Evolutionary conservation across 2,329 filamentous ascomycete genomes (phyloP).

Genomic region (Macrophomina tecta): DNA sequence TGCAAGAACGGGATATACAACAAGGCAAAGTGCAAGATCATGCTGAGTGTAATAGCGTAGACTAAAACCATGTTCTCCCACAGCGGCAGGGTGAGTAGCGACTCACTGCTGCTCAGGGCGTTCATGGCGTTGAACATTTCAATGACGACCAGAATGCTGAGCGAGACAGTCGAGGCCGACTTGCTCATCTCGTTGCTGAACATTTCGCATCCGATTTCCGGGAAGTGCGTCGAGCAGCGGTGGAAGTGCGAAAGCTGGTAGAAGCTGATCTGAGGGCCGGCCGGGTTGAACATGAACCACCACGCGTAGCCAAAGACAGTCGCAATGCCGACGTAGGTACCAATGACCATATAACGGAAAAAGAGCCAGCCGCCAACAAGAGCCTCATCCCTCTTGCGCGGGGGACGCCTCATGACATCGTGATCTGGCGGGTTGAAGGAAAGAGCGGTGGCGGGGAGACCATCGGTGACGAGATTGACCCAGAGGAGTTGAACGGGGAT

Average conservation of each 20-base stretch:
- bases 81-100: constrained; percentile 88
- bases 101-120: constrained; percentile 92
- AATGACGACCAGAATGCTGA: constrained; percentile 91
- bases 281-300: constrained; percentile 98
- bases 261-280: constrained; percentile 90
- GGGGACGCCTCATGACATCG: constrained; percentile 93
- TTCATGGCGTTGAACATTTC: constrained; percentile 99
- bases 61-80: constrained; percentile 99
- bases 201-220: constrained; percentile 90
- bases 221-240: constrained; percentile 82
- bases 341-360: constrained; percentile 96
- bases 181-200: constrained; percentile 86
- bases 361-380: constrained; percentile 96
- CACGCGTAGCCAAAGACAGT: constrained; percentile 98
- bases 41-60: constrained; percentile 89
- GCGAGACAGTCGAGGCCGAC: constrained; percentile 88
- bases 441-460: constrained; percentile 91
- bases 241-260: constrained; percentile 92
- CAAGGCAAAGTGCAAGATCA: constrained; percentile 92
- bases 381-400: constrained; percentile 88
- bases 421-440: constrained; percentile 99
- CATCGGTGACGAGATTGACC: constrained; percentile 98
- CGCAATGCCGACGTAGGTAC: constrained; percentile 90
- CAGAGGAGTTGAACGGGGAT: constrained; percentile 97
- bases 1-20: constrained; percentile 92